Evolutionary conservation across 805 yeast species (phyloP).

Genomic region (Blastobotrys parvus): DNA sequence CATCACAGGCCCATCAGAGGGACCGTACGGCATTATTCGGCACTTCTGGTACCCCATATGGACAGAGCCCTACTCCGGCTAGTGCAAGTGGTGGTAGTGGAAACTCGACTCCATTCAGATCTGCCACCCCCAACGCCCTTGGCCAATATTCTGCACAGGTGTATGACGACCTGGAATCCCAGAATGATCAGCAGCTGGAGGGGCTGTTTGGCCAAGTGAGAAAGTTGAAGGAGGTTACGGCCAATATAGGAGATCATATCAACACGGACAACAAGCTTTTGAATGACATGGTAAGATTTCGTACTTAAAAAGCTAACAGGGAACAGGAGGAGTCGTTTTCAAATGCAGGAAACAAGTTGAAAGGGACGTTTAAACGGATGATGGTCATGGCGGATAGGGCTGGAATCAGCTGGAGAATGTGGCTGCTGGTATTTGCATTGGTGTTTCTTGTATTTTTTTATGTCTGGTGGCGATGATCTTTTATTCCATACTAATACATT

Average conservation of each 20-base stretch:
- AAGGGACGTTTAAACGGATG: conserved; percentile 49
- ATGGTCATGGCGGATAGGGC: conserved; percentile 54
- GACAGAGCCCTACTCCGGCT: conserved; percentile 18
- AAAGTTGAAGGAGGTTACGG: conserved; percentile 37
- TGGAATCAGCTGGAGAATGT: conserved; percentile 54
- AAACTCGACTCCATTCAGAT: conserved; percentile 15
- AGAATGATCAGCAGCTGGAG: conserved; percentile 51
- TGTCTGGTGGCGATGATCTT: conserved; percentile 19
- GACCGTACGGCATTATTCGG: conserved; percentile 33
- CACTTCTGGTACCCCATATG: conserved; percentile 15
- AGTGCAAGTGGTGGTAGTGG: conserved; percentile 15
- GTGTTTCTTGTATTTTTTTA: conserved; percentile 39
- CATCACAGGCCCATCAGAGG: conserved; percentile 26
- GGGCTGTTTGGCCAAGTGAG: conserved; percentile 47
- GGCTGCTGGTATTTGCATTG: conserved; percentile 43
- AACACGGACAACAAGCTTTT: conserved; percentile 32
- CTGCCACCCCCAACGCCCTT: conserved; percentile 21
- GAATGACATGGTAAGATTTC: conserved; percentile 22
- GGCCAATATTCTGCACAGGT: conserved; percentile 40
- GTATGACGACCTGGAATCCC: conserved; percentile 55
- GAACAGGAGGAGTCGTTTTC: conserved; percentile 37
- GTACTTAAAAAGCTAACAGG: too few species aligned
- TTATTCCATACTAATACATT: not conserved
- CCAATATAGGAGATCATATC: conserved; percentile 2
- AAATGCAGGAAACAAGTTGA: conserved; percentile 38